Conservation (phyloP, 768 basidiomycete genomes). For the Guyanaporus albipodus region DNA sequence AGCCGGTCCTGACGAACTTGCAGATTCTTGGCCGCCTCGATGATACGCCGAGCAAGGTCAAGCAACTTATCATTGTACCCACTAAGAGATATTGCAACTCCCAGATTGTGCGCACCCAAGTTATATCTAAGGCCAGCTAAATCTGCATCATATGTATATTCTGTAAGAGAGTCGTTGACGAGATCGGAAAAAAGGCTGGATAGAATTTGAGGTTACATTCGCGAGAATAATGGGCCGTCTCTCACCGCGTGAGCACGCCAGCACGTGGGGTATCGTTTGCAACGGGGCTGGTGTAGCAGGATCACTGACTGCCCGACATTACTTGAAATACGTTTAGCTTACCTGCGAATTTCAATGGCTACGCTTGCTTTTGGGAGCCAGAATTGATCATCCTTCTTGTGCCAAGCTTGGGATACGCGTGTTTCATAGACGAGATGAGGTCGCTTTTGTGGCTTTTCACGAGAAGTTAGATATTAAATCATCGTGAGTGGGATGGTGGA, state of each 20-base stretch:
- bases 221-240: not conserved
- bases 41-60: constrained; percentile 65
- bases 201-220: not conserved
- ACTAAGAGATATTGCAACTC: constrained; percentile 60
- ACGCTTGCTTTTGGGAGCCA: constrained; percentile 90
- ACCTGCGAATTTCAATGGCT: constrained; percentile 75
- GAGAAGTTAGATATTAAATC: not conserved
- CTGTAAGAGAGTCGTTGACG: constrained; percentile 83
- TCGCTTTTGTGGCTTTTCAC: constrained; percentile 60
- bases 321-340: constrained; percentile 8
- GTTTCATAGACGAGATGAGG: constrained; percentile 77
- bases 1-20: constrained; percentile 69
- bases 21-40: constrained; percentile 63
- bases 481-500: constrained; percentile 4
- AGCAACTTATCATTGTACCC: constrained; percentile 94
- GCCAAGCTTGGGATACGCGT: constrained; percentile 74
- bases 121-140: constrained; percentile 83
- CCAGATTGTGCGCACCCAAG: constrained; percentile 58
- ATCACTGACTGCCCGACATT: not conserved
- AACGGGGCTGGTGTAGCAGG: constrained; percentile 41
- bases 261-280: constrained; percentile 63
- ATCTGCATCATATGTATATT: constrained; percentile 90
- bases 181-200: constrained; percentile 75
- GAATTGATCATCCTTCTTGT: constrained; percentile 96
- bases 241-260: constrained; percentile 68